Evolutionary conservation across 2,329 filamentous ascomycete genomes (phyloP), one percentile per base, ranked within the genome.

Genomic region (Mycosphaerella sp.): DNA sequence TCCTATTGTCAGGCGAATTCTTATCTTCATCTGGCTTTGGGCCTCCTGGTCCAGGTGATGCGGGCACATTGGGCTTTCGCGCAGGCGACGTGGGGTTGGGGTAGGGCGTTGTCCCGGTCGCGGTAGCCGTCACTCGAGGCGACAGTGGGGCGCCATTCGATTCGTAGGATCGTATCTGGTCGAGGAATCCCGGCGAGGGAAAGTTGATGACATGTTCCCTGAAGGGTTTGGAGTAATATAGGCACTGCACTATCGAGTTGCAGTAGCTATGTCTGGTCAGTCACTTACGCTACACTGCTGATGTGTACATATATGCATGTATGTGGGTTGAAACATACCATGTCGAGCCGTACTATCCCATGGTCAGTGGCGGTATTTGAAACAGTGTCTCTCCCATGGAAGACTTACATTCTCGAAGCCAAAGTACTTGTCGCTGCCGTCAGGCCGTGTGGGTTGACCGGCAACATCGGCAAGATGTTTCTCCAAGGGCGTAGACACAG

Each of bases 401-500:
- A 6, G 7, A 76, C 87, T 73, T 78, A 97, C 91, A 73, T 98
- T 98, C 73, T 98, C 93, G 69, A 97, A 85, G 13, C 93, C 93
- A 73, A 94, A 97, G 75, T 95, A 98, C 74, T 95, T 95, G 74
- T 97, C 93, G 68, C 87, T 95, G 48, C 93, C 93, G 71, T 97
- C 90, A 60, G 79, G 76, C 64, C 89, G 83, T 60, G 94, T 73
- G 2, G 90, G 83, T 16, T 34, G 37, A 3, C 89, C 90, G 53
- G 87, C 83, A 69, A 89, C 86, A 70, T 88, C 85, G 62, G 83
- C 79, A 28, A 98, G 78, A 77, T 94, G 86, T 75, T 89, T 82
- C 70, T 85, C 80, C 30, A 85, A 68, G 37, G 79, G 78, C 41
- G 79, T 82, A 49, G 76, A 73, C 59, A 75, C 73, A 30, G 75